Conservation (phyloP, 306 rosid genomes). For the Abrus precatorius region DNA sequence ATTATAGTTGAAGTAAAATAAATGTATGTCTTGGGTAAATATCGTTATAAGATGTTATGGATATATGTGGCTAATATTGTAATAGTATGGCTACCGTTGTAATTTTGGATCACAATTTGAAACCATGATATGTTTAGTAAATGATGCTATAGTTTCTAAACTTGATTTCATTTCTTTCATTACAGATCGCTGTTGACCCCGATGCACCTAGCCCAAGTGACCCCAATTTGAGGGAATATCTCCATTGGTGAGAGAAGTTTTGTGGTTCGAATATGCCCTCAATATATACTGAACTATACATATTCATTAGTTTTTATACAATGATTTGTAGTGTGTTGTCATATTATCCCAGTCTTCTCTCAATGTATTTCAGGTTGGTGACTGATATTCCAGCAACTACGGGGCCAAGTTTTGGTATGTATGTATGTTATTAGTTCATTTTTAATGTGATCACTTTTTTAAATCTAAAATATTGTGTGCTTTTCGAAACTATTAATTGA, state of each 20-base stretch:
- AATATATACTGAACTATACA: background rate
- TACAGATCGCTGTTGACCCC: conserved; percentile 51
- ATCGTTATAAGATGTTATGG: background rate
- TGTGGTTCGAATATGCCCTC: background rate
- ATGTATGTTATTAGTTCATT: conserved; percentile 8
- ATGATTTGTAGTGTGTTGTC: too few species aligned
- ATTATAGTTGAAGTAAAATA: too few species aligned
- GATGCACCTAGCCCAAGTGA: conserved; percentile 63
- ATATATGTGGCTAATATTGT: background rate
- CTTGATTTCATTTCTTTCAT: background rate
- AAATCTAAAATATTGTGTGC: background rate
- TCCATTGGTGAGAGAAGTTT: conserved; percentile 52
- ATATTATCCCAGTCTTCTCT: background rate
- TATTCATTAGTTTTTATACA: background rate
- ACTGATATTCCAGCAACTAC: conserved; percentile 93
- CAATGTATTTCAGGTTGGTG: conserved; percentile 67
- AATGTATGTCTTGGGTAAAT: too few species aligned
- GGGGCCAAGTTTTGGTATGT: conserved; percentile 72
- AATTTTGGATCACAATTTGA: too few species aligned
- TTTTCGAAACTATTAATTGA: background rate
- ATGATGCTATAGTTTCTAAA: background rate
- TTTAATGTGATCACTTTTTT: too few species aligned
- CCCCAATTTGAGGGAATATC: conserved; percentile 56
- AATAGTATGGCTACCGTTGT: too few species aligned
- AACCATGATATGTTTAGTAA: too few species aligned